Percentiles rank a stretch among this genome's conserved stretches.
Conservation (phyloP, 177 flowering plant genomes). For the Vitis hybrid region DNA sequence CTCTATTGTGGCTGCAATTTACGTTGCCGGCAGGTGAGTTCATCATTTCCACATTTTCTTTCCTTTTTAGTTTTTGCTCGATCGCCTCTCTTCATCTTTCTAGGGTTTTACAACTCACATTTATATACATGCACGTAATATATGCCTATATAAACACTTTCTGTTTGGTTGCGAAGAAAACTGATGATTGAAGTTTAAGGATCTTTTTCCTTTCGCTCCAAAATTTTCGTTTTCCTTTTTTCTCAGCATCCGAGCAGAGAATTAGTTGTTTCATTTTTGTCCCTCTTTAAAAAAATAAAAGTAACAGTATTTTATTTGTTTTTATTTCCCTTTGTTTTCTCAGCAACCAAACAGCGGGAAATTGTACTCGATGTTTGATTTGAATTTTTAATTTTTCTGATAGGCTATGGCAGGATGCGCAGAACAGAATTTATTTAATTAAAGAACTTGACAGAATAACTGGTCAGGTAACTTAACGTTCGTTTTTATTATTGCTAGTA, state of each 20-base stretch:
- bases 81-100: not conserved
- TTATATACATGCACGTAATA: not conserved
- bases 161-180: not conserved
- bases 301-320: no score
- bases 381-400: slow-evolving; percentile 7
- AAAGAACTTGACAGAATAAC: slow-evolving; percentile 87
- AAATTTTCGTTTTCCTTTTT: not conserved
- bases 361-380: not conserved
- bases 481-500: not conserved
- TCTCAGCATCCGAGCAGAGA: no score
- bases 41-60: not conserved
- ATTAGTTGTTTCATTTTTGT: no score
- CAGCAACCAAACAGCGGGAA: not conserved
- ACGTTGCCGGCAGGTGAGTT: slow-evolving; percentile 68
- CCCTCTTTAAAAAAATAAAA: no score
- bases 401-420: slow-evolving; percentile 93
- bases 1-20: slow-evolving; percentile 50
- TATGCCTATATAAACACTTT: no score
- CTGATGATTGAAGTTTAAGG: not conserved
- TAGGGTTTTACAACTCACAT: slow-evolving; percentile 2
- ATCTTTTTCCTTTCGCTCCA: not conserved
- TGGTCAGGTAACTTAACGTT: slow-evolving; percentile 56
- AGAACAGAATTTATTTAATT: slow-evolving; percentile 76
- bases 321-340: not conserved
- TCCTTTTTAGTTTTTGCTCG: not conserved